Evolutionary conservation across 345 rosid species (phyloP).

Genomic region (Barbarea vulgaris): DNA sequence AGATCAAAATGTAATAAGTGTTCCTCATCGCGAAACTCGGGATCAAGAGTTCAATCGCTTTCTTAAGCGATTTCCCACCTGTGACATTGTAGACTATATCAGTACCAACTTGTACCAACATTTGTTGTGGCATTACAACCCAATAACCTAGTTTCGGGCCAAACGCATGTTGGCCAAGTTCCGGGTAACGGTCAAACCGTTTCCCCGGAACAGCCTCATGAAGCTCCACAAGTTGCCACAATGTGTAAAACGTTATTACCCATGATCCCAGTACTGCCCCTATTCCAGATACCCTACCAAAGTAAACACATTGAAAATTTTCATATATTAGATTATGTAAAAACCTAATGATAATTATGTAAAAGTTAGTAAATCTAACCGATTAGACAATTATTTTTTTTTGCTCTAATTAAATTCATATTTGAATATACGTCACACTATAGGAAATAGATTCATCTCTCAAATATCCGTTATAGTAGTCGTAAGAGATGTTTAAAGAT

Average conservation of each 20-base stretch:
- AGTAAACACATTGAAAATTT: background rate
- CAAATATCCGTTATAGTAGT: background rate
- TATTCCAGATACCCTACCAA: background rate
- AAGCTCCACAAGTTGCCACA: constrained; percentile 41
- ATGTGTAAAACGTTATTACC: background rate
- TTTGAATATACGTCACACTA: background rate
- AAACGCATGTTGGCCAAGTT: constrained; percentile 64
- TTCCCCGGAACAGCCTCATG: constrained; percentile 71
- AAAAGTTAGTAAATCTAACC: too few relatives aligned
- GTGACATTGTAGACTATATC: constrained; percentile 70
- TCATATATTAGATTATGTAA: background rate
- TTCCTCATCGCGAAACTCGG: constrained; percentile 11
- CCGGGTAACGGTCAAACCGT: constrained; percentile 70
- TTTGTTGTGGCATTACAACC: constrained; percentile 69
- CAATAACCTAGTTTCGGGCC: constrained; percentile 77
- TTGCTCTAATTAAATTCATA: background rate
- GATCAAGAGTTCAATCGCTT: constrained; percentile 53
- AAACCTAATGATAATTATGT: too few relatives aligned
- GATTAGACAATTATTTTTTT: too few relatives aligned
- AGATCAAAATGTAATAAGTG: constrained; percentile 72
- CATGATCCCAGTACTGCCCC: background rate
- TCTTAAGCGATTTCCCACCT: constrained; percentile 61
- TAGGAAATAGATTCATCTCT: background rate
- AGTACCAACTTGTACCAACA: constrained; percentile 57
- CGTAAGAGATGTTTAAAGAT: background rate